phyloP scores from a whole-genome alignment of 2,329 filamentous ascomycete species.

The Sarocladium kiliense region DNA sequence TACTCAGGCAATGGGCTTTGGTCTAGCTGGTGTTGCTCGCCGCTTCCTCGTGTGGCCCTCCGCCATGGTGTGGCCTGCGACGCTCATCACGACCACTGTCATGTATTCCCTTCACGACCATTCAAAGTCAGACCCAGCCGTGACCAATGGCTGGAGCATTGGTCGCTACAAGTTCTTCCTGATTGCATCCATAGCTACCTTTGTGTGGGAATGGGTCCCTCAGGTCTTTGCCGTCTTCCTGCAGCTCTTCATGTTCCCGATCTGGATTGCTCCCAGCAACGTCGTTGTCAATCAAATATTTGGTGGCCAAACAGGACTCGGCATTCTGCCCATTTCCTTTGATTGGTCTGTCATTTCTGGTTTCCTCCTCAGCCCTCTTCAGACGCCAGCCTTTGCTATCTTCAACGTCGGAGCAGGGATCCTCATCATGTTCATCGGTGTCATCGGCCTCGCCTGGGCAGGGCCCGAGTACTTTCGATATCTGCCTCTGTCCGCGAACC shows the following conservation, averaged over 20 bases:
- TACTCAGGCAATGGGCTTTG: slow-evolving; percentile 59
- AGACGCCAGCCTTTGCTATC: slow-evolving; percentile 55
- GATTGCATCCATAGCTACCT: slow-evolving; percentile 42
- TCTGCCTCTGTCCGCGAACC: slow-evolving; percentile 49
- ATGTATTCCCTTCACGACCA: slow-evolving; percentile 63
- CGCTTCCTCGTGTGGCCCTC: slow-evolving; percentile 57
- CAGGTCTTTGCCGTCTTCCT: slow-evolving; percentile 55
- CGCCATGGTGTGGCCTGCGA: slow-evolving; percentile 60
- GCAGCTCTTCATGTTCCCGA: slow-evolving; percentile 54
- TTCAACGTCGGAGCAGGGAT: slow-evolving; percentile 50
- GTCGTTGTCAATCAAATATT: slow-evolving; percentile 61
- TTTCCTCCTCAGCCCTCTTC: slow-evolving; percentile 51
- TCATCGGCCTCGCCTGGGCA: slow-evolving; percentile 47
- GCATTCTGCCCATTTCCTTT: slow-evolving; percentile 59
- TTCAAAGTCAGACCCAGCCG: slow-evolving; percentile 42
- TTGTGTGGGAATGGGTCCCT: slow-evolving; percentile 55
- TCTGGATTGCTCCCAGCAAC: slow-evolving; percentile 59
- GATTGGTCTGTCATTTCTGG: slow-evolving; percentile 60
- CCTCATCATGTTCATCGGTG: slow-evolving; percentile 45
- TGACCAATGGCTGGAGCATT: slow-evolving; percentile 53
- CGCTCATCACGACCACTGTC: slow-evolving; percentile 55
- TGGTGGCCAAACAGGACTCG: slow-evolving; percentile 55
- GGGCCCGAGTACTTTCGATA: slow-evolving; percentile 48
- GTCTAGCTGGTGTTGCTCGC: slow-evolving; percentile 54
- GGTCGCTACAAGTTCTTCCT: slow-evolving; percentile 54